Base-by-base conservation (phyloP, 164 flowering plant species). In the Nymphaea colorata region DNA sequence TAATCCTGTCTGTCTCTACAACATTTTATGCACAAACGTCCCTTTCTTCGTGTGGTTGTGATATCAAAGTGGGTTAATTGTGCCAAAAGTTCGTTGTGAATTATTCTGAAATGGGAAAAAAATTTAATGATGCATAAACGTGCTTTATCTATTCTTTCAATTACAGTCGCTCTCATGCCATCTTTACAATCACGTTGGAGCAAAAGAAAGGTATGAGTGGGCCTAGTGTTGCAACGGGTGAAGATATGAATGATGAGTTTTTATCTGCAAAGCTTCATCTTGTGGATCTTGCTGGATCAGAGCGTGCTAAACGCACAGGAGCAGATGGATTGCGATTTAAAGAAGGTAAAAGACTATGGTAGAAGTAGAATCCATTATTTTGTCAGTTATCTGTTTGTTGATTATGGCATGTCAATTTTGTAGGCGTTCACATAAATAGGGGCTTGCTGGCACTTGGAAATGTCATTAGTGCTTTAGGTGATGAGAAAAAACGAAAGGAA, bases 401-500 rank as follows among this genome's bases (percentile, higher is more conserved):
- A 2, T 47, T 66, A 44, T 64, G 44, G 2, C 12, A 12, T 47
- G 11, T 47, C 12, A 47, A 6, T 47, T 59, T 17, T 6, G 12
- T 68, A 95, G 99, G 99, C 2, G 87, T 95, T 71, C 97, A 90
- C 73, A 95, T 95, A 65, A 95, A 95, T 62, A 92, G 83, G 71
- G 99, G 99, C 42, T 71, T 95, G 68, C 71, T 95, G 62, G 94
- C 99, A 70, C 93, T 95, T 69, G 99, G 99, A 10, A 95, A 95
- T 82, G 99, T 95, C 64, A 95, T 95, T n/a, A 95, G 98, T 85
- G 99, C 99, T n/a, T 68, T 95, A 68, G 99, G 99, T 14, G 99
- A 95, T 84, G 99, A 95, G 64, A 95, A 84, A 78, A 95, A 95
- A 75, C 70, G 99, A 59, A 92, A 87, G 79, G 94, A 90, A 81